Evolutionary conservation across 2,329 filamentous ascomycete species (phyloP).

Genomic region (Lasiodiplodia sp.): DNA sequence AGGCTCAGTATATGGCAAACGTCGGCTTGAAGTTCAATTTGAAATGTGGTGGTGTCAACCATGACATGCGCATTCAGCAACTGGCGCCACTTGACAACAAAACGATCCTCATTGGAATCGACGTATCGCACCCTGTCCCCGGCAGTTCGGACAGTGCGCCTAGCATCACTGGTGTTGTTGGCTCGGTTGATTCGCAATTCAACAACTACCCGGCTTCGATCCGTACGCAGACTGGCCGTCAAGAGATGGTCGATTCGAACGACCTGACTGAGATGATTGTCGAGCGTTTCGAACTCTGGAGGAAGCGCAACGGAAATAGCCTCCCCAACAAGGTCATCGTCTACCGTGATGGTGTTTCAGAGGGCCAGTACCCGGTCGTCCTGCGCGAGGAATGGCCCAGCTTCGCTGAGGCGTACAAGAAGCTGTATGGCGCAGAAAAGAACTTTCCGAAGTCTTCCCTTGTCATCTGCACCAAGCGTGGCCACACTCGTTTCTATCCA

Average conservation of each 20-base stretch:
- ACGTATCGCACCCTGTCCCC: conserved; percentile 85
- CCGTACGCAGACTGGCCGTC: conserved; percentile 66
- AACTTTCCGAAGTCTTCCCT: conserved; percentile 55
- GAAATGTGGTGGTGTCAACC: conserved; percentile 65
- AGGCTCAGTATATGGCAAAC: conserved; percentile 43
- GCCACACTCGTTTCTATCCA: conserved; percentile 86
- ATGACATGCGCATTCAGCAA: conserved; percentile 58
- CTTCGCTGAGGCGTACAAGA: conserved; percentile 69
- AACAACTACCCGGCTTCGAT: conserved; percentile 79
- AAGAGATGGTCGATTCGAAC: conserved; percentile 70
- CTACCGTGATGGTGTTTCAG: conserved; percentile 88
- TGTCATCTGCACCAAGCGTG: conserved; percentile 83
- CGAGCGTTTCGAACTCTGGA: conserved; percentile 71
- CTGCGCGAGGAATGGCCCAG: conserved; percentile 70
- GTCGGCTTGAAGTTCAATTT: conserved; percentile 65
- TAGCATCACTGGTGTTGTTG: conserved; percentile 80
- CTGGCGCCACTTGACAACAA: conserved; percentile 67
- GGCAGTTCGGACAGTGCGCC: conserved; percentile 66
- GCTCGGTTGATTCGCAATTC: conserved; percentile 72
- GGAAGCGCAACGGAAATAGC: conserved; percentile 56
- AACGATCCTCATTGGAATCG: conserved; percentile 86
- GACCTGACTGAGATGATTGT: conserved; percentile 67
- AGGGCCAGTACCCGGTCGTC: conserved; percentile 78
- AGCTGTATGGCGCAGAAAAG: conserved; percentile 59
- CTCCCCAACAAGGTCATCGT: conserved; percentile 80